These are phyloP conservation scores for Austroboletus eburneus DNA, from an alignment of 768 basidiomycete species.

Conservation along the genomic window DNA sequence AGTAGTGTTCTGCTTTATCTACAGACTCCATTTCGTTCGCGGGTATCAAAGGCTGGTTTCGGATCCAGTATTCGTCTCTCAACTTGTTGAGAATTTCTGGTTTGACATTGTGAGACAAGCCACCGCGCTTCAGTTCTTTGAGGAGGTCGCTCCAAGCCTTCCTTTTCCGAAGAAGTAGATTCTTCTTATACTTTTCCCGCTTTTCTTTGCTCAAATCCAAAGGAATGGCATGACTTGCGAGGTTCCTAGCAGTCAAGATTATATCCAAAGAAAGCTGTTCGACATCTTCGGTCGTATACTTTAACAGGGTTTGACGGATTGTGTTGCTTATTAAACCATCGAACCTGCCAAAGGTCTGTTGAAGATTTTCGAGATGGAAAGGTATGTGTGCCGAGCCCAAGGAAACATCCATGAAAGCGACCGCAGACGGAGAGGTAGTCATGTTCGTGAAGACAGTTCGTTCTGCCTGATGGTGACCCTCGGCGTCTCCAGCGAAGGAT, in stretches of 20 bases:
- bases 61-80: constrained; percentile 54
- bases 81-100: constrained; percentile 62
- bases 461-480: constrained; percentile 22
- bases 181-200: constrained; percentile 63
- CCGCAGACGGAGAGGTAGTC: background rate
- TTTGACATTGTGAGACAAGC: constrained; percentile 68
- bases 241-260: constrained; percentile 53
- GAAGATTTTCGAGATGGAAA: constrained; percentile 45
- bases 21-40: constrained; percentile 21
- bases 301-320: constrained; percentile 41
- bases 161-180: constrained; percentile 74
- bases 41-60: constrained; percentile 52
- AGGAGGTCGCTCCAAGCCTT: constrained; percentile 89
- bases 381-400: constrained; percentile 11
- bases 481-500: constrained; percentile 34
- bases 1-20: constrained; percentile 57
- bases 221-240: constrained; percentile 47
- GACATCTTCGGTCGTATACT: constrained; percentile 38
- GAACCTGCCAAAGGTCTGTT: constrained; percentile 50
- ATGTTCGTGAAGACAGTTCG: constrained; percentile 3
- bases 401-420: constrained; percentile 1
- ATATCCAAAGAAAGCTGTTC: constrained; percentile 60
- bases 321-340: constrained; percentile 38
- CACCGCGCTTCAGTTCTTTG: constrained; percentile 79
- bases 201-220: constrained; percentile 41